phyloP scores from a whole-genome alignment of 1,139 yeast species.

The Zygoascus hellenicus region DNA sequence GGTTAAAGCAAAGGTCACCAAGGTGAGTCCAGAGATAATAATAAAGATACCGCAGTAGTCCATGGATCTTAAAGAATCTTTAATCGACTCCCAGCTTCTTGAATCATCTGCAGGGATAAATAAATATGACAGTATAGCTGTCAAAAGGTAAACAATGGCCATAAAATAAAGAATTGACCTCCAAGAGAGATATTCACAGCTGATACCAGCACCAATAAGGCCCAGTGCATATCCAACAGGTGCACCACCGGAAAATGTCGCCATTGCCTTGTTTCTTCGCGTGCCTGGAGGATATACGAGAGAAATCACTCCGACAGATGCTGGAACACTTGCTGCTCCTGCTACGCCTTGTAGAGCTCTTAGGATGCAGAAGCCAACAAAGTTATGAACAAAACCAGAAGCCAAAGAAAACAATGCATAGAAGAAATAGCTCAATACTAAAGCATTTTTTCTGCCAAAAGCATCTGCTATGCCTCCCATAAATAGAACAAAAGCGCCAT shows the following conservation, averaged over 20 bases:
- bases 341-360: constrained; percentile 41
- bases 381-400: constrained; percentile 39
- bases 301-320: constrained; percentile 43
- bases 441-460: constrained; percentile 38
- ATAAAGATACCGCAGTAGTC: constrained; percentile 40
- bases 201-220: constrained; percentile 39
- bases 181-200: constrained; percentile 38
- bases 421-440: constrained; percentile 32
- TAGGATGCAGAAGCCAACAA: constrained; percentile 34
- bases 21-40: constrained; percentile 36
- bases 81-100: constrained; percentile 13
- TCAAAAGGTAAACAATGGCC: constrained; percentile 34
- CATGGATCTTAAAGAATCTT: constrained; percentile 25
- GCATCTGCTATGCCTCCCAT: constrained; percentile 44
- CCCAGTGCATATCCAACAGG: constrained; percentile 43
- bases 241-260: constrained; percentile 43
- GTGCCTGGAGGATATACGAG: constrained; percentile 35
- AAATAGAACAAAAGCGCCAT: constrained; percentile 39
- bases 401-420: constrained; percentile 36
- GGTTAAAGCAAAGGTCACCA: constrained; percentile 41
- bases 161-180: constrained; percentile 38
- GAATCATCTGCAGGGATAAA: constrained; percentile 33
- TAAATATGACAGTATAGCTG: constrained; percentile 29
- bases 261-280: constrained; percentile 40
- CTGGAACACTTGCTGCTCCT: constrained; percentile 41